Evolutionary conservation across 2,329 filamentous ascomycete species (phyloP).

Genomic region (Fusarium illudens): DNA sequence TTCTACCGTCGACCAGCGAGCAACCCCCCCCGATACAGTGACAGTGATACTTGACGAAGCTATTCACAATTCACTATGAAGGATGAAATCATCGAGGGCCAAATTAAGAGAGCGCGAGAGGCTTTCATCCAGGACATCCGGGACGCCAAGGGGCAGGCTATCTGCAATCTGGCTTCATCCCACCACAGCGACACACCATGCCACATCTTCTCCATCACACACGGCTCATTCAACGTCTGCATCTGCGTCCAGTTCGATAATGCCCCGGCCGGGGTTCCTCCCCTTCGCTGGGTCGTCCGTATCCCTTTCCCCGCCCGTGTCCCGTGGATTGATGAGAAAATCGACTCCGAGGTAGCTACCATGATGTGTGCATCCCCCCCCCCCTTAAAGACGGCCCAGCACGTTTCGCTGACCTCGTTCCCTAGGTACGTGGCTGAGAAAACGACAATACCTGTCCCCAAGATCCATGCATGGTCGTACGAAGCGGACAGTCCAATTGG

Average conservation of each 20-base stretch:
- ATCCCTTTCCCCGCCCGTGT: background rate
- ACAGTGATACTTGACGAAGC: too few relatives aligned
- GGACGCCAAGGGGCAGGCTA: background rate
- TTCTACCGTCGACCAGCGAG: too few relatives aligned
- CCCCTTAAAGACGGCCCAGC: background rate
- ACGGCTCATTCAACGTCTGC: background rate
- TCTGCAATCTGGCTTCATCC: background rate
- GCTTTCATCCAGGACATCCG: background rate
- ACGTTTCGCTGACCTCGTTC: background rate
- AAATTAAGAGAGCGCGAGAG: background rate
- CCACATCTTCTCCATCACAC: background rate
- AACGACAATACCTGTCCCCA: background rate
- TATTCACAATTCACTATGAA: background rate
- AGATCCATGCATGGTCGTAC: background rate
- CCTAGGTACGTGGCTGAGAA: background rate
- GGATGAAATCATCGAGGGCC: background rate
- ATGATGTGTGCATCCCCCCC: background rate
- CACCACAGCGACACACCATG: background rate
- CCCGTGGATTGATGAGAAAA: background rate
- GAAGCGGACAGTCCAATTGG: background rate
- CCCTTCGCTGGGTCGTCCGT: background rate
- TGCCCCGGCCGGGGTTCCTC: background rate
- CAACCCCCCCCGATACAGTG: too few relatives aligned
- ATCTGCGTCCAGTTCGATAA: background rate
- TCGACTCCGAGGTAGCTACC: background rate